Percentiles rank a stretch among this genome's conserved stretches.
phyloP scores from a whole-genome alignment of 2,329 filamentous ascomycete genomes.

The Fusarium mangiferae region DNA sequence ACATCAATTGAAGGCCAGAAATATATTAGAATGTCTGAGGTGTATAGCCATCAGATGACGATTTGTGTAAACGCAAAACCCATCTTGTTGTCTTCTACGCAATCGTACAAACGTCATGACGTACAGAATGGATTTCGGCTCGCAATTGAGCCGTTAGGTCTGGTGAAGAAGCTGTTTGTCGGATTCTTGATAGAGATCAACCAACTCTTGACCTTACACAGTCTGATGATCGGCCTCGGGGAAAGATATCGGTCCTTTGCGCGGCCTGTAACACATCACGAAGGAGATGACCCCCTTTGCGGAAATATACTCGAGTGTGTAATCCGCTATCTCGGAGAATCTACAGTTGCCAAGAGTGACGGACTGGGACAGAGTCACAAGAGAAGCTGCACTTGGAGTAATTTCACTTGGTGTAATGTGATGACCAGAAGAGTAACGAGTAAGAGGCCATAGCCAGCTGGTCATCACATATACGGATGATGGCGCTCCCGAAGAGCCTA shows the following conservation, averaged over 20 bases:
- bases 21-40: too few species aligned
- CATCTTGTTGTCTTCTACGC: neutral
- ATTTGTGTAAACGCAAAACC: too few species aligned
- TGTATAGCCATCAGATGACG: too few species aligned
- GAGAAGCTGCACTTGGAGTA: conserved; percentile 14
- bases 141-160: neutral
- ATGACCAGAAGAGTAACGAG: neutral
- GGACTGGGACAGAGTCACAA: neutral
- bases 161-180: neutral
- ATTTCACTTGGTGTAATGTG: conserved; percentile 26
- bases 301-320: conserved; percentile 27
- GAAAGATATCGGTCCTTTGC: conserved; percentile 33
- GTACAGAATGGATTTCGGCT: neutral
- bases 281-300: conserved; percentile 33
- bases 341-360: conserved; percentile 2
- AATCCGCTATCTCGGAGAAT: conserved; percentile 19
- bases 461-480: neutral
- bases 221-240: neutral
- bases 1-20: too few species aligned
- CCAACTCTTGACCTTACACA: neutral
- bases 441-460: neutral
- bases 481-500: neutral
- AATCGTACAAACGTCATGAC: too few species aligned
- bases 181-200: neutral
- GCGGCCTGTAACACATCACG: conserved; percentile 18